Percentiles rank a stretch among this genome's conserved stretches.
phyloP scores from a whole-genome alignment of 176 grass and related monocot species.

The Poa annua region DNA sequence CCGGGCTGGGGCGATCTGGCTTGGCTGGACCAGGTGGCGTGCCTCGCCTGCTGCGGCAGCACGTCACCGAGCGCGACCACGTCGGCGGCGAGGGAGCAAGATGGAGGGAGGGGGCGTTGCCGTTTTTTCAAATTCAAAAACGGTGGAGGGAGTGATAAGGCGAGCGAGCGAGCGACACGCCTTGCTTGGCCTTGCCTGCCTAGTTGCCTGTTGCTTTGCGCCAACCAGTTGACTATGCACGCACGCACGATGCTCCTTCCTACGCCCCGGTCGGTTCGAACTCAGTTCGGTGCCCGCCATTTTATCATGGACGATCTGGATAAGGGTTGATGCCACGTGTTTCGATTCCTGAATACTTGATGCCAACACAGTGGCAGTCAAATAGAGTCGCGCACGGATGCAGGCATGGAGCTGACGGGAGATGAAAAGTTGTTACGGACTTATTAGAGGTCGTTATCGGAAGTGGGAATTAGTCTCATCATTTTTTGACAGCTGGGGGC shows the following conservation, averaged over 20 bases:
- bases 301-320: neutral
- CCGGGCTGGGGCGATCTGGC: neutral
- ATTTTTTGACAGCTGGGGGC: too few relatives aligned
- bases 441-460: too few relatives aligned
- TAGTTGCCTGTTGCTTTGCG: conserved; percentile 9
- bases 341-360: too few relatives aligned
- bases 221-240: neutral
- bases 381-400: too few relatives aligned
- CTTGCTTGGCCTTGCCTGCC: neutral
- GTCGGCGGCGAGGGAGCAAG: conserved; percentile 6
- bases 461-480: too few relatives aligned
- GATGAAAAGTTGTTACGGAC: too few relatives aligned
- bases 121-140: conserved; percentile 63
- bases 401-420: too few relatives aligned
- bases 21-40: conserved; percentile 9
- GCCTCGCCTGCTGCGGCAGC: neutral
- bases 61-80: conserved; percentile 2
- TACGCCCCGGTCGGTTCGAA: neutral
- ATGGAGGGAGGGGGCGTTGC: neutral
- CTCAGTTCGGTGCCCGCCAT: neutral
- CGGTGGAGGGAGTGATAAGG: conserved; percentile 37
- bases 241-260: neutral
- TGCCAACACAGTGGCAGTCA: too few relatives aligned
- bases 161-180: neutral
- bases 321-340: too few relatives aligned